Evolutionary conservation across 2,329 filamentous ascomycete genomes (phyloP), one percentile per base, ranked within the genome.

Genomic region (Sporothrix inflata): DNA sequence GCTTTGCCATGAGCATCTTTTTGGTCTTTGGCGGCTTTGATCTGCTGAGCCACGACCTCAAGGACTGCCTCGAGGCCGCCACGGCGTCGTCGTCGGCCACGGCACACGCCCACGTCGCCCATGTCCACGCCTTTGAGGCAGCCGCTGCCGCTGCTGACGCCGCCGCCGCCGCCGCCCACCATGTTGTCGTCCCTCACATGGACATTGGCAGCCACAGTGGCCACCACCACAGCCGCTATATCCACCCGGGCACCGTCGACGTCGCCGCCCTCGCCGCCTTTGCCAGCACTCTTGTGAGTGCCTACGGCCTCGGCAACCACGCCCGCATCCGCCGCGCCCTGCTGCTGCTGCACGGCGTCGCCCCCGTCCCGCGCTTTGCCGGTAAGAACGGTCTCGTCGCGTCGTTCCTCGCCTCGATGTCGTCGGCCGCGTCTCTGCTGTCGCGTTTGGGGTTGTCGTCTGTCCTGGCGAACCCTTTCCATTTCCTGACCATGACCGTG

Each of bases 11-110:
- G 90, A 97, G 94, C 69, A 92, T 99, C 51, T 94, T 98, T 74
- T 88, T 99, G 14, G 88, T 97, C n/a, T 99, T 99, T 82, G 97
- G 97, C 85, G 95, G 95, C 24, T 91, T 98, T 78, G 96, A 99
- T 78, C 89, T 99, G 66, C 91, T 99, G 74, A 97, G 93, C 53
- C 96, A 99, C 80, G 95, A 94, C 73, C 85, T 97, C 19, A 96
- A 97, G 79, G 95, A 99, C 81, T 88, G 94, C n/a, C 88, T 99
- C 12, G 95, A 98, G 81, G 74, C 81, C 16, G 78, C 77, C 0
- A 45, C 68, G 4, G 60, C 60, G 27, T 30, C 69, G 30, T 53
- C 21, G 9, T 27, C 75, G 16, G 86, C 85, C n/a, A 92, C 97
- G 77, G 87, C 30, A 21, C 16, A 55, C 49, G 49, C 40, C 21